Percentiles rank a stretch among this genome's conserved stretches.
Evolutionary conservation across 2,329 filamentous ascomycete species (phyloP).

Genomic region (Sphaerulina vaccinii): DNA sequence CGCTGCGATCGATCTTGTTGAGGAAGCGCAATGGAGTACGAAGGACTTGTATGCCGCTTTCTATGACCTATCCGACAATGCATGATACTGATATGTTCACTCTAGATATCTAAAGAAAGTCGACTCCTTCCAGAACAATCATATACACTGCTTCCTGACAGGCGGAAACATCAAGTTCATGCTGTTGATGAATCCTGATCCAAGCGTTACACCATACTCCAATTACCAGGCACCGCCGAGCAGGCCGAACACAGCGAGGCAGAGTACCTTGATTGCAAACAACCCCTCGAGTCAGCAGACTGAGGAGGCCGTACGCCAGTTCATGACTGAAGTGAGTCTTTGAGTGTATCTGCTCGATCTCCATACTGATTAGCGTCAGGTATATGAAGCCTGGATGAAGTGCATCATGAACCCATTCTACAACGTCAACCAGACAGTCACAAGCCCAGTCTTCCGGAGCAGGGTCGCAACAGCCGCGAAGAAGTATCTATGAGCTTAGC

Average conservation of each 20-base stretch:
- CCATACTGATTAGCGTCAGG: slow-evolving; percentile 38
- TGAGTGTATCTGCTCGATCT: background rate
- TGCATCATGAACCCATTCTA: slow-evolving; percentile 98
- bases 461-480: slow-evolving; percentile 83
- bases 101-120: slow-evolving; percentile 90
- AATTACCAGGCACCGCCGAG: slow-evolving; percentile 33
- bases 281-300: slow-evolving; percentile 88
- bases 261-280: slow-evolving; percentile 39
- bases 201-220: slow-evolving; percentile 36
- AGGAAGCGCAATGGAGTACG: slow-evolving; percentile 91
- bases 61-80: background rate
- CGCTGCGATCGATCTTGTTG: slow-evolving; percentile 88
- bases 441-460: slow-evolving; percentile 79
- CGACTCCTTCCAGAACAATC: slow-evolving; percentile 94
- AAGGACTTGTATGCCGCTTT: slow-evolving; percentile 67
- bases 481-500: slow-evolving; percentile 57
- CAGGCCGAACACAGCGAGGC: slow-evolving; percentile 33
- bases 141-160: slow-evolving; percentile 88
- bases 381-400: slow-evolving; percentile 97
- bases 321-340: slow-evolving; percentile 70
- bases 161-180: slow-evolving; percentile 91
- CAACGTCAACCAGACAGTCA: slow-evolving; percentile 76
- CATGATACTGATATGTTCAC: background rate
- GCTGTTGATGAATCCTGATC: slow-evolving; percentile 78
- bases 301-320: slow-evolving; percentile 92